Evolutionary conservation across 192 early-diverging fungal genomes (phyloP).

Genomic region (Gamsiella multidivaricata): DNA sequence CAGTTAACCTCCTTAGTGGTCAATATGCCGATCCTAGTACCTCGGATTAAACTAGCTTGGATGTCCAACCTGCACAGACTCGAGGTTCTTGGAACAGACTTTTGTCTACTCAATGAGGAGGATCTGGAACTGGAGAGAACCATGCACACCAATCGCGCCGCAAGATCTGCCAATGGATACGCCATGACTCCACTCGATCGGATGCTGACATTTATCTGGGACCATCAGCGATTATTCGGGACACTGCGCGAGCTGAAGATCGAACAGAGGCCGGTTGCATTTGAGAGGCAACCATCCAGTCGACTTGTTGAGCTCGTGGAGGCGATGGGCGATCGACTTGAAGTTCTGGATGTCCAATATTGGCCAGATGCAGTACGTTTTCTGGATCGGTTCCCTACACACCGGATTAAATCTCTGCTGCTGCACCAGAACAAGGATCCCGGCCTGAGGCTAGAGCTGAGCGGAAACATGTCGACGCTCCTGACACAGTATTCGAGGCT

Average conservation of each 20-base stretch:
- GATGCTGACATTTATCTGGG: conserved; percentile 41
- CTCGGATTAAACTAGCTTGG: conserved; percentile 15
- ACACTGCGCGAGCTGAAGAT: conserved; percentile 42
- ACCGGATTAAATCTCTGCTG: conserved; percentile 11
- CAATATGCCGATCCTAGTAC: conserved; percentile 37
- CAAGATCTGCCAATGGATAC: background rate
- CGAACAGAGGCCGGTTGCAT: conserved; percentile 11
- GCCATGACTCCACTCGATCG: conserved; percentile 18
- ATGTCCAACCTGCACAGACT: conserved; percentile 30
- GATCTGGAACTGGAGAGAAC: conserved; percentile 12
- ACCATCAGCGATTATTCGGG: conserved; percentile 37
- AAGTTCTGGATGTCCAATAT: conserved; percentile 29
- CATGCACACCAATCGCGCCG: background rate
- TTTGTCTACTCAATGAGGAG: conserved; percentile 18
- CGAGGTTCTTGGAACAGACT: conserved; percentile 33
- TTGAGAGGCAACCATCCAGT: background rate
- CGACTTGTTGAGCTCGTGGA: conserved; percentile 39
- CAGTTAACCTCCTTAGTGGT: conserved; percentile 26
- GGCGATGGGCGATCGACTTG: conserved; percentile 43
- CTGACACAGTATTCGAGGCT: conserved; percentile 20
- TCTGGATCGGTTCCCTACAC: conserved; percentile 36
- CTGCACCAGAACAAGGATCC: conserved; percentile 29
- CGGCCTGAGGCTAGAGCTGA: conserved; percentile 9
- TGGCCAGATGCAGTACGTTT: conserved; percentile 42
- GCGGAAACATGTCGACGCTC: conserved; percentile 11